phyloP scores from a whole-genome alignment of 1,284 basidiomycete species.

The Neotropicomus parvogracilis region DNA sequence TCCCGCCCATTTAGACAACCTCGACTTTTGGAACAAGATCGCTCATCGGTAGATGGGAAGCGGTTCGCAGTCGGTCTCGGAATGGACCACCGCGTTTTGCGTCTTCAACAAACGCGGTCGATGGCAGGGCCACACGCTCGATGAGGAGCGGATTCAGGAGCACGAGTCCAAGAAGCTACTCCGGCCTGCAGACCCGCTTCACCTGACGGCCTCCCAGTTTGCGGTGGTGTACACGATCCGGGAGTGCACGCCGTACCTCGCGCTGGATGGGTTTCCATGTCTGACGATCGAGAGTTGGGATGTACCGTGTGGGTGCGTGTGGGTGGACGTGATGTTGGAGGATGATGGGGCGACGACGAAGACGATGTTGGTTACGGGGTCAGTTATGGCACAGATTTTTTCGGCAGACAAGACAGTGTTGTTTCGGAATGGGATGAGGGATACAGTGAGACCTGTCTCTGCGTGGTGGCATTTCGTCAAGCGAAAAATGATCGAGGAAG shows the following conservation, averaged over 20 bases:
- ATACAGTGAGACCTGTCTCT: slow-evolving; percentile 32
- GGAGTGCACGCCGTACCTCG: slow-evolving; percentile 25
- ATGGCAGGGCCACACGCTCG: slow-evolving; percentile 35
- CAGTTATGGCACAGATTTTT: slow-evolving; percentile 35
- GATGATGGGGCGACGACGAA: slow-evolving; percentile 35
- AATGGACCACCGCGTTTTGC: slow-evolving; percentile 43
- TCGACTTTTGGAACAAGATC: slow-evolving; percentile 40
- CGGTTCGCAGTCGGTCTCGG: slow-evolving; percentile 31
- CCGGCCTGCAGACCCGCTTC: slow-evolving; percentile 30
- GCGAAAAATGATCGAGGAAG: neutral
- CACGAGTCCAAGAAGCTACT: slow-evolving; percentile 33
- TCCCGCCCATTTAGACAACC: slow-evolving; percentile 27
- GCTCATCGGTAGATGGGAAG: slow-evolving; percentile 26
- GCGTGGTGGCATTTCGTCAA: slow-evolving; percentile 34
- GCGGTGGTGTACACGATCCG: slow-evolving; percentile 31
- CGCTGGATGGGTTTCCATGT: slow-evolving; percentile 38
- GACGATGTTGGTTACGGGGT: slow-evolving; percentile 40
- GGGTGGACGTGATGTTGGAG: slow-evolving; percentile 38
- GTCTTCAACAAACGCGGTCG: slow-evolving; percentile 34
- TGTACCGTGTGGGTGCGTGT: slow-evolving; percentile 37
- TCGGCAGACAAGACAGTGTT: slow-evolving; percentile 33
- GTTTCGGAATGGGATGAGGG: slow-evolving; percentile 29
- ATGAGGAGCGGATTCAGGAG: slow-evolving; percentile 29
- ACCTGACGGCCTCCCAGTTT: slow-evolving; percentile 28
- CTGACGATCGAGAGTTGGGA: slow-evolving; percentile 30